Percentiles rank a stretch among this genome's conserved stretches.
Conservation (phyloP, 75 land plant genomes). For the Cunninghamia lanceolata region DNA sequence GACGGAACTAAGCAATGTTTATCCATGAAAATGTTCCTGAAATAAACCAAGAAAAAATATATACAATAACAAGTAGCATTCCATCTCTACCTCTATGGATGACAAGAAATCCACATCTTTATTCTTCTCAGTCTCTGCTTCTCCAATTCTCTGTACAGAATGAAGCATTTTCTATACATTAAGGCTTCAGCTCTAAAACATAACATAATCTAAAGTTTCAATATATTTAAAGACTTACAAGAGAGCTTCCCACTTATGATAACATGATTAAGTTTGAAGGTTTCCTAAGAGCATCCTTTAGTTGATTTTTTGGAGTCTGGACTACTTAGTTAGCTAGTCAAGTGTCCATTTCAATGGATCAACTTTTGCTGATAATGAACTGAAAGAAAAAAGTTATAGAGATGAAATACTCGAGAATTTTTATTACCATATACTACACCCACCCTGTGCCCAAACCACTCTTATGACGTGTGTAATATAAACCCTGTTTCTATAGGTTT, state of each 20-base stretch:
- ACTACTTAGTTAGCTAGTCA: not conserved
- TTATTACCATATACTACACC: not conserved
- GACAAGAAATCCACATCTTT: conserved; percentile 93
- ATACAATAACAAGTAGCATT: not conserved
- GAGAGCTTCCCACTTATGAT: not conserved
- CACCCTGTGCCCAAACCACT: not conserved
- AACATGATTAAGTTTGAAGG: not conserved
- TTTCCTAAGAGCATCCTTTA: not conserved
- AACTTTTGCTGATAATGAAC: not conserved
- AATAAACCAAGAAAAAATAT: conserved; percentile 8
- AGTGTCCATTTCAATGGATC: not conserved
- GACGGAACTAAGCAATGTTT: not conserved
- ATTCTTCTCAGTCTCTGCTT: conserved; percentile 68
- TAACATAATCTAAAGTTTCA: not conserved
- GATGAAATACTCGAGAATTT: not conserved
- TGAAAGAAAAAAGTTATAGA: not conserved
- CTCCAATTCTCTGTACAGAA: conserved; percentile 64
- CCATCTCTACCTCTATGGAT: conserved; percentile 77
- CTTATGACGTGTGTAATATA: not conserved
- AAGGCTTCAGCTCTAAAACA: not conserved
- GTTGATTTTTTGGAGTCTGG: not conserved
- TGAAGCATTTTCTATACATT: not conserved
- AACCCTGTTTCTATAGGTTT: too few relatives aligned
- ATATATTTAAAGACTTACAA: not conserved
- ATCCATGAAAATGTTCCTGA: not conserved